Evolutionary conservation across 1,284 basidiomycete genomes (phyloP).

Genomic region (Ceratobasidium sp.): DNA sequence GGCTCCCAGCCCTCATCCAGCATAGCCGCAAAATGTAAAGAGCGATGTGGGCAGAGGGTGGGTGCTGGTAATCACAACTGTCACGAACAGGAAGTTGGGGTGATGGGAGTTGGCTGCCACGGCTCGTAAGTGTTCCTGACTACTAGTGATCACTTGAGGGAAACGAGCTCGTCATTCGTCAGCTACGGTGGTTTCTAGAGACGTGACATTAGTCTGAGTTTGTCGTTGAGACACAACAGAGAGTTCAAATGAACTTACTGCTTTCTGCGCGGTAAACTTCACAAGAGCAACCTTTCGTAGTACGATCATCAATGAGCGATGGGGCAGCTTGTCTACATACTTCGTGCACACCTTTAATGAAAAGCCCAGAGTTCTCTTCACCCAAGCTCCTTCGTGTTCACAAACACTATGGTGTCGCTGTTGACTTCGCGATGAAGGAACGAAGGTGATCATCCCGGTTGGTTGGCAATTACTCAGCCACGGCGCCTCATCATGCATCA

Average conservation of each 20-base stretch:
- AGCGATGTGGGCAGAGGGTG: slow-evolving; percentile 6
- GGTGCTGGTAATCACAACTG: slow-evolving; percentile 14
- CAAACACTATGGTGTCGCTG: slow-evolving; percentile 2
- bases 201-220: not conserved
- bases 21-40: not conserved
- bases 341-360: not conserved
- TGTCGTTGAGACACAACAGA: not conserved
- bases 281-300: not conserved
- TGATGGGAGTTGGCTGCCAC: slow-evolving; percentile 17
- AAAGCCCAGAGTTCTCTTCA: not conserved
- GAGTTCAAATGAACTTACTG: not conserved
- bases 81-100: not conserved
- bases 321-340: not conserved
- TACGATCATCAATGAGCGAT: slow-evolving; percentile 12
- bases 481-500: slow-evolving; percentile 2
- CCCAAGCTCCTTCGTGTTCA: not conserved
- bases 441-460: slow-evolving; percentile 9
- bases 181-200: not conserved
- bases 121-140: slow-evolving; percentile 24
- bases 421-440: not conserved
- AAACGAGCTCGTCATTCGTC: slow-evolving; percentile 15
- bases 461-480: slow-evolving; percentile 16
- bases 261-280: slow-evolving; percentile 15
- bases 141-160: slow-evolving; percentile 1
- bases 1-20: slow-evolving; percentile 41